These are phyloP conservation scores for Aspergillus sp. DNA, from an alignment of 2,329 filamentous ascomycete genomes.

Conservation along the genomic window DNA sequence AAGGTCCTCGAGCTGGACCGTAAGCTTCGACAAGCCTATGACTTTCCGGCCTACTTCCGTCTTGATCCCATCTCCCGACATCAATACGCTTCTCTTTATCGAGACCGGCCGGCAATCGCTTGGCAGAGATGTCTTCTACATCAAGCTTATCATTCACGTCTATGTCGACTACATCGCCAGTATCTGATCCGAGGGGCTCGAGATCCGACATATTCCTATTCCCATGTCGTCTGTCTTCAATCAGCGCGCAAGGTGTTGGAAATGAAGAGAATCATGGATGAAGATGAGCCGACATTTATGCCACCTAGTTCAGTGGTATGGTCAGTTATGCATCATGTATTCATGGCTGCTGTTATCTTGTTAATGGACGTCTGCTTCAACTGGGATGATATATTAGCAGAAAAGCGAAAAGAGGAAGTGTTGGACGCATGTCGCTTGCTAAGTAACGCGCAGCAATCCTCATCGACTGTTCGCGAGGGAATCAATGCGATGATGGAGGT, in stretches of 20 bases:
- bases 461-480: conserved; percentile 24
- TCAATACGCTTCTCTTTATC: conserved; percentile 22
- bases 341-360: conserved; percentile 34
- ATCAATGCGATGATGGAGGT: conserved; percentile 34
- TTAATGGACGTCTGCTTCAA: conserved; percentile 38
- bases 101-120: conserved; percentile 21
- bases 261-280: conserved; percentile 29
- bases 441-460: conserved; percentile 28
- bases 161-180: conserved; percentile 34
- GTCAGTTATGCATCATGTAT: conserved; percentile 34
- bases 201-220: conserved; percentile 32
- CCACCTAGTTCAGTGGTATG: conserved; percentile 24
- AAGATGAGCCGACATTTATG: conserved; percentile 18
- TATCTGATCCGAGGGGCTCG: conserved; percentile 34
- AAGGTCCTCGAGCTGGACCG: conserved; percentile 34
- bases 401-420: conserved; percentile 31
- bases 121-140: conserved; percentile 32
- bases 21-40: conserved; percentile 25
- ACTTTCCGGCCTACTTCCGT: conserved; percentile 32
- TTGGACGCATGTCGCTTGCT: conserved; percentile 33
- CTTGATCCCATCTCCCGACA: conserved; percentile 25
- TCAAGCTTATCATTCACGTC: conserved; percentile 28
- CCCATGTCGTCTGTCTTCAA: conserved; percentile 30
- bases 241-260: conserved; percentile 34
- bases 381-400: conserved; percentile 30